phyloP scores from a whole-genome alignment of 495 filamentous ascomycete species.

The Penicilliopsis zonata region DNA sequence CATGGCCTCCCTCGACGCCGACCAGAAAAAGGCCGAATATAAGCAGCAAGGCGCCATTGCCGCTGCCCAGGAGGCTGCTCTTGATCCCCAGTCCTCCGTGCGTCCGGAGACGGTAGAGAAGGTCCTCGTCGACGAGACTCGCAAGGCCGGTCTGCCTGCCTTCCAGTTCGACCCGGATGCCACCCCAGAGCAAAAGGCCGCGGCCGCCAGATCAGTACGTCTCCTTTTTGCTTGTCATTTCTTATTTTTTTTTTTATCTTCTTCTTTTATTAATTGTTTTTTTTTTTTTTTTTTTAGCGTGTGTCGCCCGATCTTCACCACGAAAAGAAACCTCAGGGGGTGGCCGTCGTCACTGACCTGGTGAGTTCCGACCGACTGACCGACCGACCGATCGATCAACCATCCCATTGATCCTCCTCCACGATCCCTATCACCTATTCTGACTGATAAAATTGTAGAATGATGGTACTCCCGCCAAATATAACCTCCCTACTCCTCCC shows the following conservation, averaged over 20 bases:
- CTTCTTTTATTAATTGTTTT: slow-evolving; percentile 9
- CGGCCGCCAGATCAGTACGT: slow-evolving; percentile 66
- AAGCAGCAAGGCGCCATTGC: slow-evolving; percentile 70
- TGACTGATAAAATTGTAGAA: slow-evolving; percentile 32
- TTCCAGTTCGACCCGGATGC: slow-evolving; percentile 85
- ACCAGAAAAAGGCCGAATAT: slow-evolving; percentile 41
- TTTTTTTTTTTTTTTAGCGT: slow-evolving; percentile 22
- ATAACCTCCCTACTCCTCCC: slow-evolving; percentile 66
- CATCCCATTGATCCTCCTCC: not conserved
- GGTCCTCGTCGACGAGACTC: slow-evolving; percentile 60
- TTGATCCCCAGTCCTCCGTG: slow-evolving; percentile 54
- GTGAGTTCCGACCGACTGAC: slow-evolving; percentile 21
- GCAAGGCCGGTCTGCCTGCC: slow-evolving; percentile 62
- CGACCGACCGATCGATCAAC: not conserved
- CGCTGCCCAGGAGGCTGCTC: slow-evolving; percentile 37
- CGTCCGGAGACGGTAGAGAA: slow-evolving; percentile 59
- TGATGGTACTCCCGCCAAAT: slow-evolving; percentile 52
- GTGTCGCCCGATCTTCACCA: slow-evolving; percentile 52
- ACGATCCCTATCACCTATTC: no score
- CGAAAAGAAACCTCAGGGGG: slow-evolving; percentile 50
- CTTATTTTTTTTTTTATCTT: slow-evolving; percentile 7
- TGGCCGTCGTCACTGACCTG: slow-evolving; percentile 63
- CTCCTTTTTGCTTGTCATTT: not conserved
- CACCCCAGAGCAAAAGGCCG: slow-evolving; percentile 69
- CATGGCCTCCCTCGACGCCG: slow-evolving; percentile 27